phyloP scores from a whole-genome alignment of 116 monocot genomes.

The Posidonia oceanica region DNA sequence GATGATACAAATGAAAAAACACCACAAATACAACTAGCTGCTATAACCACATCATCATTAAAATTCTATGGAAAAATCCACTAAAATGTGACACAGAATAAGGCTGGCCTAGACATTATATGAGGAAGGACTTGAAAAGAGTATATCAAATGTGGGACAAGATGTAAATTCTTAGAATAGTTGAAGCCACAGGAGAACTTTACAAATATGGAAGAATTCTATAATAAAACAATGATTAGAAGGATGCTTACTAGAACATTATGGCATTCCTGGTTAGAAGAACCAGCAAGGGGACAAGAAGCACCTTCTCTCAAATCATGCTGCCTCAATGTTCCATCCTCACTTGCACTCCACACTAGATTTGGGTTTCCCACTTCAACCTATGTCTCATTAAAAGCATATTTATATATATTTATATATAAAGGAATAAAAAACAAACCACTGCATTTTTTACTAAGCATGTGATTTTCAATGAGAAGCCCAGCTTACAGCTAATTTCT shows the following conservation, averaged over 20 bases:
- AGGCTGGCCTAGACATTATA: no score
- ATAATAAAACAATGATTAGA: neutral
- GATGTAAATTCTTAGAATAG: no score
- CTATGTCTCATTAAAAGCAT: constrained; percentile 15
- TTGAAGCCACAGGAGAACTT: no score
- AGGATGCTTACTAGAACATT: constrained; percentile 65
- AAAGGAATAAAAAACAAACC: no score
- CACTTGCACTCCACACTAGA: constrained; percentile 96
- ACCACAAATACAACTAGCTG: no score
- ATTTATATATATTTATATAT: neutral
- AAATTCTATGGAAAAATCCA: no score
- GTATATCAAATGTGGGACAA: no score
- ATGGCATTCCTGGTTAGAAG: constrained; percentile 69
- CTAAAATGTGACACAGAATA: no score
- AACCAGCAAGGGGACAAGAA: constrained; percentile 61
- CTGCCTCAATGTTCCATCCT: constrained; percentile 94
- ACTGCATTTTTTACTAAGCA: neutral
- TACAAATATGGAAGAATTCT: neutral
- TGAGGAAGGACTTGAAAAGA: no score
- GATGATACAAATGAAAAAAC: no score
- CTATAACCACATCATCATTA: no score
- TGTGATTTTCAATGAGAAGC: neutral
- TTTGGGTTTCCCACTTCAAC: constrained; percentile 89
- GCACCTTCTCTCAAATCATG: constrained; percentile 79
- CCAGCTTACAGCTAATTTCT: constrained; percentile 74